Evolutionary conservation across 352 stramenopile species (phyloP).

Genomic region (Phytophthora aleatoria): DNA sequence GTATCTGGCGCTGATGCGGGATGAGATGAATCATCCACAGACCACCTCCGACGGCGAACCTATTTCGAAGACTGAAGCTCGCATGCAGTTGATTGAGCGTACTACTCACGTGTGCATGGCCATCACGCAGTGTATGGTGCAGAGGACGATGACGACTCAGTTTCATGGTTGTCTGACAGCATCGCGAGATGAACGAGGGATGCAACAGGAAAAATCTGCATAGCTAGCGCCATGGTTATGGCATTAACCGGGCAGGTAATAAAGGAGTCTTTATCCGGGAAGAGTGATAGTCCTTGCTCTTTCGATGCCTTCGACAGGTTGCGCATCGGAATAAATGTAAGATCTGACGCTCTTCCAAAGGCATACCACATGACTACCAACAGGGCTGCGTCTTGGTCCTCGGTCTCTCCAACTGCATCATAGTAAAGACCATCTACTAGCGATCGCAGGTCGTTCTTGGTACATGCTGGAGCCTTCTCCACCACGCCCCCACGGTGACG

Average conservation of each 20-base stretch:
- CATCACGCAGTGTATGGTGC: not conserved
- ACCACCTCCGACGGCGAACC: not conserved
- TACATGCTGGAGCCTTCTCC: slow-evolving; percentile 4
- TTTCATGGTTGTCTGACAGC: not conserved
- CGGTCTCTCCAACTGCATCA: not conserved
- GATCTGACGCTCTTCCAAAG: not conserved
- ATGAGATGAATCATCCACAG: not conserved
- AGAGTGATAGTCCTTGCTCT: not conserved
- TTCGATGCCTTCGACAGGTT: not conserved
- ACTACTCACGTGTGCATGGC: not conserved
- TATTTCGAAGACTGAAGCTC: not conserved
- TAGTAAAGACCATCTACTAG: not conserved
- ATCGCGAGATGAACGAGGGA: not conserved
- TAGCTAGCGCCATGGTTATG: not conserved
- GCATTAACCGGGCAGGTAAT: not conserved
- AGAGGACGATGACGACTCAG: not conserved
- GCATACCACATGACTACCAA: not conserved
- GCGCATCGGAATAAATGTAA: not conserved
- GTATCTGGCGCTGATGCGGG: not conserved
- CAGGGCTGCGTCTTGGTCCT: not conserved
- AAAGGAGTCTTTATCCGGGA: not conserved
- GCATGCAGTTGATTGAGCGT: not conserved
- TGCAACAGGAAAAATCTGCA: not conserved
- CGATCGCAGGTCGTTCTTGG: not conserved
- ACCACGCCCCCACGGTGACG: not conserved